Evolutionary conservation across 805 yeast species (phyloP), one percentile per base, ranked within the genome.

Genomic region (Ogataea henricii): DNA sequence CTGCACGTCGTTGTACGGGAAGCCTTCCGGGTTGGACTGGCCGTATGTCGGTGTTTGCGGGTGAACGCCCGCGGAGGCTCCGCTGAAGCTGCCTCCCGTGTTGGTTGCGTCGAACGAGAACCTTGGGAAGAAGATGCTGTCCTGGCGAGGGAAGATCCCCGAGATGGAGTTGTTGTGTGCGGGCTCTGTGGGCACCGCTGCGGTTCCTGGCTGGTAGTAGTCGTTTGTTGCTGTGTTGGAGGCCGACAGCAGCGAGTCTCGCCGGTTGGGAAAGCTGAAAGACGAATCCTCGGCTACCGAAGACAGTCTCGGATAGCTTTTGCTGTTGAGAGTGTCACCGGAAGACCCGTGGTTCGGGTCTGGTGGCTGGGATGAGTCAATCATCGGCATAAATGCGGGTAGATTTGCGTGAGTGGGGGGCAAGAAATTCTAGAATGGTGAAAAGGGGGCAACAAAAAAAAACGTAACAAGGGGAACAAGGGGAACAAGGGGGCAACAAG

Each of bases 111-210:
- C 68, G 37, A 63, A 63, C 10, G 66, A 63, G 20, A 59, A 59
- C 23, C 67, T 46, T 18, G 67, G 66, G 47, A 54, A 60, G 33
- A 60, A 62, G 3, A 64, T 55, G 21, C 63, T 57, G 44, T 63
- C 67, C 42, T 63, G 63, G 22, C 66, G 55, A 6, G 64, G 62
- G 40, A 54, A 61, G 39, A 54, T 44, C 4, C 56, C 51, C 10
- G 52, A 35, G 32, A 54, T 53, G 21, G 59, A 54, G 43, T 49
- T 46, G 51, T 54, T 53, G 48, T 55, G 59, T 2, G 41, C 14
- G 3, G 52, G 46, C 16, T 47, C 55, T 5, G 43, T 38, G 25
- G 30, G 49, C 7, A 21, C 47, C 21, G 22, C 44, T n/a, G 42
- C 35, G 7, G 38, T 33, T 3, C 42, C 38, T 1, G 53, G 20